Base-by-base conservation (phyloP, 441 rosid species). In the Cnidoscolus chayamansa region DNA sequence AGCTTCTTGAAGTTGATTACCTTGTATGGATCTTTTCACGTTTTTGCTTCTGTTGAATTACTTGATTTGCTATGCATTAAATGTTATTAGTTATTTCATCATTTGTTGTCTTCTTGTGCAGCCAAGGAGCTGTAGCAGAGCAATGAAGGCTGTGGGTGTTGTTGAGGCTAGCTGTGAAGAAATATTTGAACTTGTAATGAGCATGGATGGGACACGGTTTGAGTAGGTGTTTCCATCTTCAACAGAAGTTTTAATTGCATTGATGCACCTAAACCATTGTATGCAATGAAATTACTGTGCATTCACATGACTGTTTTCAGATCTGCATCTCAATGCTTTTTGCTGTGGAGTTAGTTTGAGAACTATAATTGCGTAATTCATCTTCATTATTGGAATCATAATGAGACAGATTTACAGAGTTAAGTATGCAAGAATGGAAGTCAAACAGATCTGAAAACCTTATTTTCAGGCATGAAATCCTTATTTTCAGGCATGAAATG, bases 121-220 rank as follows among this genome's bases (percentile, higher is more conserved):
- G 99, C 98, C 99, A 74, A 94, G 99, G 85, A 96, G 99, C 90
- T 94, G 98, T 84, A 96, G 97, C 84, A 86, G 93, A 81, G 99
- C 99, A 78, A 96, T 96, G 98, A 96, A 90, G 81, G 99, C 98
- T 81, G 99, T 90, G 40, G 99, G 99, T 68, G 98, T 92, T 58
- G 96, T 96, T 78, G 98, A 96, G 80, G 98, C 98, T 68, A 84
- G 91, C 59, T 96, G 98, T 82, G 99, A 94, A 82, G 97, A 96
- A 82, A 90, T 96, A 85, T 96, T 96, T 83, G 92, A 88, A 84
- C 98, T 92, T 84, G 82, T 96, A 73, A 93, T 93, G 99, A 94
- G 97, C 94, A 96, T 96, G 99, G 99, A 96, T 80, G 96, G 95
- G 70, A 88, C 92, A 73, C 90, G 98, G 80, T 94, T 87, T 84